These are phyloP conservation scores for Aquilaria malaccensis DNA, from an alignment of 345 rosid genomes.

Conservation along the genomic window DNA sequence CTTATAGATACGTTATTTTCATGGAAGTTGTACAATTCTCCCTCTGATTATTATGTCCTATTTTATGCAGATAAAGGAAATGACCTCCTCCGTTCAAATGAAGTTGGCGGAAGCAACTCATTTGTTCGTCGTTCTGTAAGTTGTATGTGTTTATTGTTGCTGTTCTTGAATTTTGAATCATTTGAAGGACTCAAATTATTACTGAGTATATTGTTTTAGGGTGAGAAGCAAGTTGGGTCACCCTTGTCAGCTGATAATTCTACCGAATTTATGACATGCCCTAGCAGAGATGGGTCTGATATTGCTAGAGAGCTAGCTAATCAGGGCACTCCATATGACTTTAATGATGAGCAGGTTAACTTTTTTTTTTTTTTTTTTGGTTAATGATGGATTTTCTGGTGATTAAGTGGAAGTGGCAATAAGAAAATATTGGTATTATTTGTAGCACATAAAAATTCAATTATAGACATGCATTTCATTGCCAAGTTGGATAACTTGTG, in stretches of 20 bases:
- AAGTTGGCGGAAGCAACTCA: conserved; percentile 32
- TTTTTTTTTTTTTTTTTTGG: background rate
- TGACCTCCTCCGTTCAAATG: conserved; percentile 27
- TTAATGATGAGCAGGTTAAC: conserved; percentile 69
- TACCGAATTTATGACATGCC: conserved; percentile 23
- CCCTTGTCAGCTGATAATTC: conserved; percentile 32
- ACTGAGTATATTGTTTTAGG: conserved; percentile 41
- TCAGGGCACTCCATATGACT: conserved; percentile 46
- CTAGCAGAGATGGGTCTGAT: conserved; percentile 18
- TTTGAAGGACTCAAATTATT: conserved; percentile 48
- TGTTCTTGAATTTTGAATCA: conserved; percentile 29
- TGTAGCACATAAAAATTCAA: too few species aligned
- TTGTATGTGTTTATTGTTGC: conserved; percentile 96
- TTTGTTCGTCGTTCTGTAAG: conserved; percentile 98
- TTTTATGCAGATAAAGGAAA: conserved; percentile 35
- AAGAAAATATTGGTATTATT: too few species aligned
- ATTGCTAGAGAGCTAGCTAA: conserved; percentile 25
- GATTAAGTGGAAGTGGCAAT: too few species aligned
- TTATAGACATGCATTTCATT: too few species aligned
- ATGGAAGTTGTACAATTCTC: conserved; percentile 2
- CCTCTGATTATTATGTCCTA: conserved; percentile 13
- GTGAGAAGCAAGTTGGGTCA: conserved; percentile 45
- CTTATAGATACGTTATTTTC: conserved; percentile 8
- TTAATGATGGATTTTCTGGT: too few species aligned
- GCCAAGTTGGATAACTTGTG: too few species aligned